phyloP scores from a whole-genome alignment of 192 early-diverging fungal genomes.

The Linnemannia hyalina region DNA sequence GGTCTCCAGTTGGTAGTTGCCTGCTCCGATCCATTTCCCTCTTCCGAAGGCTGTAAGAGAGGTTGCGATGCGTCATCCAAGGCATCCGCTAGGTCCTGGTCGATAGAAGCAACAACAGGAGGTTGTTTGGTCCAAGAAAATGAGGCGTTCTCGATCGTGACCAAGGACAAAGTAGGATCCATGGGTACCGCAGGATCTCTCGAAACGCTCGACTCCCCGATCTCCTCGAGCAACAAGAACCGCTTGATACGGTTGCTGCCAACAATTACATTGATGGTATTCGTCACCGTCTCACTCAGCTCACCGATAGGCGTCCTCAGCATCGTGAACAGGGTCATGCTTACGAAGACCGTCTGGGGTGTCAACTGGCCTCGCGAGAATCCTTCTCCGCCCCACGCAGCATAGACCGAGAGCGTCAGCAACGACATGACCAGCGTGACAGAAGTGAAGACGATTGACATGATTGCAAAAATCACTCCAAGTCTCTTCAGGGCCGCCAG shows the following conservation, averaged over 20 bases:
- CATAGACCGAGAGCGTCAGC: constrained; percentile 31
- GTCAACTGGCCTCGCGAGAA: constrained; percentile 30
- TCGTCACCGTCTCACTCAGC: constrained; percentile 71
- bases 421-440: constrained; percentile 39
- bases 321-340: constrained; percentile 73
- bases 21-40: neutral
- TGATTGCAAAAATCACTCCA: constrained; percentile 26
- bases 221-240: constrained; percentile 56
- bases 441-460: constrained; percentile 47
- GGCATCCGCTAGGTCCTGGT: neutral
- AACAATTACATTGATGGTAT: constrained; percentile 64
- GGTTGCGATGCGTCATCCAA: constrained; percentile 6
- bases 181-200: neutral
- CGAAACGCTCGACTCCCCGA: neutral
- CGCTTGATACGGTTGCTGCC: constrained; percentile 64
- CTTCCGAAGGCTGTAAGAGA: neutral
- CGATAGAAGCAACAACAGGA: neutral
- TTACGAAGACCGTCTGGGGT: constrained; percentile 71
- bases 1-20: neutral
- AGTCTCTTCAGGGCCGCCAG: constrained; percentile 16
- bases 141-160: constrained; percentile 4
- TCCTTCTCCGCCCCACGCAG: constrained; percentile 42
- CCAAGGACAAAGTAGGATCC: constrained; percentile 2
- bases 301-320: constrained; percentile 65
- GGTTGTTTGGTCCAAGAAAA: constrained; percentile 20